phyloP scores from a whole-genome alignment of 108 stramenopile species.

The Discostella pseudostelligera region DNA sequence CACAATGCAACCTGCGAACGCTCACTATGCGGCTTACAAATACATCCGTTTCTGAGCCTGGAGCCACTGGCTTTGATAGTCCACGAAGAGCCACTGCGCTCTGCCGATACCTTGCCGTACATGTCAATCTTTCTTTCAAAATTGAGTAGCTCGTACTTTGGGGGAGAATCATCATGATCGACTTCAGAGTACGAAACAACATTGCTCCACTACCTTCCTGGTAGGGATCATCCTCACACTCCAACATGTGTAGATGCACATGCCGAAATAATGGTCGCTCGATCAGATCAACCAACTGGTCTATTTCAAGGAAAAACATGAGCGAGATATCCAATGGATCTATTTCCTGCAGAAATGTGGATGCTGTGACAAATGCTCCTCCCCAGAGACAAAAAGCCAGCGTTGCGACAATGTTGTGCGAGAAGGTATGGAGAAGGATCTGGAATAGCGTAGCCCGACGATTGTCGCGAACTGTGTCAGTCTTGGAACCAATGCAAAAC shows the following conservation, averaged over 20 bases:
- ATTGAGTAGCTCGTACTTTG: constrained; percentile 81
- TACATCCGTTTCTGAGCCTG: constrained; percentile 48
- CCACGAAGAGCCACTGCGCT: constrained; percentile 46
- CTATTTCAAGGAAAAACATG: constrained; percentile 77
- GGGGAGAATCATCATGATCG: constrained; percentile 78
- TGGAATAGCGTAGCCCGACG: constrained; percentile 66
- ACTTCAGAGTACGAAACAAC: constrained; percentile 73
- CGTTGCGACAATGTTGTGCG: constrained; percentile 74
- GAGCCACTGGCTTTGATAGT: constrained; percentile 18
- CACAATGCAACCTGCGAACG: constrained; percentile 69
- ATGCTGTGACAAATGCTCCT: constrained; percentile 80
- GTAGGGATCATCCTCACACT: constrained; percentile 63
- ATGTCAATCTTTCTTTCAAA: constrained; percentile 65
- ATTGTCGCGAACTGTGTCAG: constrained; percentile 47
- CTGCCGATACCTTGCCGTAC: constrained; percentile 75
- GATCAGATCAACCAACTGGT: constrained; percentile 78
- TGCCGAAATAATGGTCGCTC: constrained; percentile 87
- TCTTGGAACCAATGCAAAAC: constrained; percentile 62
- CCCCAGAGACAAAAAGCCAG: constrained; percentile 80
- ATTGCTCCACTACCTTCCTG: constrained; percentile 83
- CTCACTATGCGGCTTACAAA: constrained; percentile 63
- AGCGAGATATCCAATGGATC: constrained; percentile 79
- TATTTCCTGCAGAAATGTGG: constrained; percentile 61
- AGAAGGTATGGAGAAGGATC: constrained; percentile 75
- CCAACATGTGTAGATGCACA: constrained; percentile 80